Evolutionary conservation across 1,284 basidiomycete species (phyloP), one percentile per base, ranked within the genome.

Genomic region (Cryptococcus sp.): DNA sequence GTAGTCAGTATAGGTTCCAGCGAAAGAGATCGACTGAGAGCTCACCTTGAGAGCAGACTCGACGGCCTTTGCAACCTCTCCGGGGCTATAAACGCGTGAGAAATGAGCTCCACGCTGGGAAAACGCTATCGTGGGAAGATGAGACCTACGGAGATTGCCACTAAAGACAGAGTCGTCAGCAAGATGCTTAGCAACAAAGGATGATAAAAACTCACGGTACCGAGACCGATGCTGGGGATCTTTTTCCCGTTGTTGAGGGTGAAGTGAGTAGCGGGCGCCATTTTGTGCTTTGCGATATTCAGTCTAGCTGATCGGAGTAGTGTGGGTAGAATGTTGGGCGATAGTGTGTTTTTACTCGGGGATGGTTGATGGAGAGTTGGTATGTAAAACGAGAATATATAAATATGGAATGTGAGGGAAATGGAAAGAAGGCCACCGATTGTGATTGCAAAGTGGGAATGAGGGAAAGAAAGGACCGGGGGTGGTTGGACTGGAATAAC

Each of bases 171-270:
- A 8, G n/a, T 23, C 37, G 45, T 20, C 19, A 46, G 26, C 37
- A 39, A 22, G n/a, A 3, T n/a, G n/a, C 11, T 37, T 39, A 46
- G 5, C 44, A 38, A 50, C 23, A 44, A 50, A 55, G 8, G 38
- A 45, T n/a, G 67, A 54, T 62, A 54, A 22, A 64, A 63, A 70
- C 78, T 75, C 74, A 80, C 81, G 41, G 80, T 81, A 59, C 81
- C 81, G 50, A 82, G 78, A 57, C 81, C 81, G 71, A 78, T 65
- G 38, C 72, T 64, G 54, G 78, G 78, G 69, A 79, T 77, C 59
- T 68, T 68, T 50, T 68, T 63, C 19, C 76, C 77, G 64, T 74
- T 75, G 62, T 68, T 71, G 59, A 79, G 72, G 54, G 71, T 77
- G 66, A 78, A 77, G 62, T 61, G 57, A 58, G 69, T 60, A 48